These are phyloP conservation scores for Aspergillus candidus DNA, from an alignment of 2,329 filamentous ascomycete genomes.

Conservation along the genomic window DNA sequence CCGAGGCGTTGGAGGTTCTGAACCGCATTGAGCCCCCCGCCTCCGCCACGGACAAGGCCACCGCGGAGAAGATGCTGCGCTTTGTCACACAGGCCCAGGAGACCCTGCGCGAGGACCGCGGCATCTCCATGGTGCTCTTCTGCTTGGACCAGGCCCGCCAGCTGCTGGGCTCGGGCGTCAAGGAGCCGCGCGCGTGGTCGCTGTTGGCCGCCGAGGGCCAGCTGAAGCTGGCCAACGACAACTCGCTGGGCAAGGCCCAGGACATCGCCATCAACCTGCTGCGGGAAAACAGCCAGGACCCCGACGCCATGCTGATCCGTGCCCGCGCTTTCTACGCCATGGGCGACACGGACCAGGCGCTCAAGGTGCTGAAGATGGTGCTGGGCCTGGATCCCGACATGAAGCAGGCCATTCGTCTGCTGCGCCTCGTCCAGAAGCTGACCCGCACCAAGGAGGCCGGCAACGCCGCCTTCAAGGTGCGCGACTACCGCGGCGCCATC, in stretches of 20 bases:
- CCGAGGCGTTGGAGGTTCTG: conserved; percentile 80
- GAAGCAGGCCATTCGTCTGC: conserved; percentile 78
- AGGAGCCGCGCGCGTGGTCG: conserved; percentile 86
- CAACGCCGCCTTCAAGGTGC: conserved; percentile 82
- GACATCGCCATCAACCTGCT: conserved; percentile 86
- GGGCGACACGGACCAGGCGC: conserved; percentile 90
- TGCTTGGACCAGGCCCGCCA: conserved; percentile 87
- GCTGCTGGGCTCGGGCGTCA: conserved; percentile 66
- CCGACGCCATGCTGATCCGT: conserved; percentile 84
- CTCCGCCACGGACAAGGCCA: conserved; percentile 75
- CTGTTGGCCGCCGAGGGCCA: conserved; percentile 88
- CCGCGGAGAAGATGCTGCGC: conserved; percentile 77
- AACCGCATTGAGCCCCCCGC: conserved; percentile 71
- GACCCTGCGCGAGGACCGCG: conserved; percentile 65
- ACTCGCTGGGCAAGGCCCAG: conserved; percentile 84
- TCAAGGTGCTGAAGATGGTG: conserved; percentile 86
- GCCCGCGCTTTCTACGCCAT: conserved; percentile 83
- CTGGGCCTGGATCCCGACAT: conserved; percentile 88
- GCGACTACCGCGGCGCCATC: conserved; percentile 71
- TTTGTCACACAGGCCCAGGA: conserved; percentile 76
- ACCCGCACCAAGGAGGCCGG: conserved; percentile 92
- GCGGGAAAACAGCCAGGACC: conserved; percentile 80
- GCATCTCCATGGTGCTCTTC: conserved; percentile 85
- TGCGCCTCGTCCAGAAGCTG: conserved; percentile 84
- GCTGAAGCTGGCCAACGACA: conserved; percentile 83